Evolutionary conservation across 257 asterid species (phyloP).

Genomic region (Dorcoceras hygrometricum): DNA sequence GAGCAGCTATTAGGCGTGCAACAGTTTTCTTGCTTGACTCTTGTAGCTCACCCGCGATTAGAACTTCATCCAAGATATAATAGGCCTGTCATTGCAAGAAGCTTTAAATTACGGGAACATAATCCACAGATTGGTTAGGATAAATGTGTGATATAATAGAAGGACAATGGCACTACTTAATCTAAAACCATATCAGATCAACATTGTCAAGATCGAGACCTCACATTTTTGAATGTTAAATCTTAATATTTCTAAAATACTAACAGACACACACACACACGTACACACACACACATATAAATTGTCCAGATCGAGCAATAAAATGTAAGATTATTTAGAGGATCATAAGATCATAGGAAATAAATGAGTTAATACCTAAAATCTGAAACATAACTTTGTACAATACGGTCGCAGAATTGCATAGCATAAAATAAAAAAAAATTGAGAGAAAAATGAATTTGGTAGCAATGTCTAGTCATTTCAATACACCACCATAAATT

Average conservation of each 20-base stretch:
- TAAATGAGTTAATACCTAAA: no score
- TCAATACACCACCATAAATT: background rate
- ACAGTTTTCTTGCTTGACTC: slow-evolving; percentile 99
- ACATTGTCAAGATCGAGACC: background rate
- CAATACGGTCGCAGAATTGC: background rate
- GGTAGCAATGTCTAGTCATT: background rate
- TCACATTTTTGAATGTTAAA: no score
- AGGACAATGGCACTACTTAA: background rate
- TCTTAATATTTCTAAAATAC: no score
- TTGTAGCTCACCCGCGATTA: slow-evolving; percentile 98
- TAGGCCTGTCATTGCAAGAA: slow-evolving; percentile 61
- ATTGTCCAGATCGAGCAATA: background rate
- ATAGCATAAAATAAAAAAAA: background rate
- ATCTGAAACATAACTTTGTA: background rate
- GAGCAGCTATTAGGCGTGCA: slow-evolving; percentile 93
- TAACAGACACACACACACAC: no score
- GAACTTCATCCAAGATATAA: slow-evolving; percentile 84
- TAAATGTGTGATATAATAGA: background rate
- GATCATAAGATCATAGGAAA: background rate
- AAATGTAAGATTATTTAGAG: background rate
- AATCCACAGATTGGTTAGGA: background rate
- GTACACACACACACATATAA: no score
- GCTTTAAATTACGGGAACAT: slow-evolving; percentile 15
- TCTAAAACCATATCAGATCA: background rate
- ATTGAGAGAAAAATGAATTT: background rate